Evolutionary conservation across 148 eudicot genomes (phyloP), one percentile per base, ranked within the genome.

Genomic region (Cornus kousa): DNA sequence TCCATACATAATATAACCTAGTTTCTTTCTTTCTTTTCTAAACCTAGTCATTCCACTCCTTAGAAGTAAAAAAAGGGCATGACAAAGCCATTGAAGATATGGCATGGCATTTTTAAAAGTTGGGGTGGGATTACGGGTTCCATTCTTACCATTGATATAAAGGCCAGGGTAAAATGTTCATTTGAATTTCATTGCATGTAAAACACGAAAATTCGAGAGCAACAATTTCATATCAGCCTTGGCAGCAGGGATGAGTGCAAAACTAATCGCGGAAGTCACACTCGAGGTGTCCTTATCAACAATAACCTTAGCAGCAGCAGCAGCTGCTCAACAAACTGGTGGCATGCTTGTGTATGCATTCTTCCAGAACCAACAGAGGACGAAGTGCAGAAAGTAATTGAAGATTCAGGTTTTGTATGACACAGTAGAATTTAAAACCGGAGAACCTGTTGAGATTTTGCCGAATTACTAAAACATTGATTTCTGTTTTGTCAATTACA

Each of bases 221-320:
- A 82, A 80, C 65, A 87, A 87, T 35, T 87, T 84, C 82, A 72
- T 87, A 31, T 87, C 89, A 6, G 89, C 87, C 46, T 67, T 84
- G 40, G 89, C 89, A 66, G 89, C 89, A 22, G 89, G 89, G 43
- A 84, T 84, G 86, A 84, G 82, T 6, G 74, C 89, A 35, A 77
- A 87, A 48, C 76, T 82, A 67, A 87, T 87, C 1, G 87, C 84
- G 5, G 87, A 87, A 73, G 86, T 87, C 77, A 76, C 87, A 22
- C 74, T 86, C 2, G 74, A 82, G n/a, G 84, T 84, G 23, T 87
- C 89, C 59, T 72, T 80, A 13, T 87, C 87, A 6, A 87, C 87
- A 28, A 82, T 87, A 24, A 86, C 87, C 78, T 67, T 87, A 75
- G 89, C 89, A 46, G 89, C 87, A n/a, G 89, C 89, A 35, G 28